Percentiles rank a stretch among this genome's conserved stretches.
These are phyloP conservation scores for Polysphondylium violaceum DNA, from an alignment of 78 protist genomes.

Conservation along the genomic window DNA sequence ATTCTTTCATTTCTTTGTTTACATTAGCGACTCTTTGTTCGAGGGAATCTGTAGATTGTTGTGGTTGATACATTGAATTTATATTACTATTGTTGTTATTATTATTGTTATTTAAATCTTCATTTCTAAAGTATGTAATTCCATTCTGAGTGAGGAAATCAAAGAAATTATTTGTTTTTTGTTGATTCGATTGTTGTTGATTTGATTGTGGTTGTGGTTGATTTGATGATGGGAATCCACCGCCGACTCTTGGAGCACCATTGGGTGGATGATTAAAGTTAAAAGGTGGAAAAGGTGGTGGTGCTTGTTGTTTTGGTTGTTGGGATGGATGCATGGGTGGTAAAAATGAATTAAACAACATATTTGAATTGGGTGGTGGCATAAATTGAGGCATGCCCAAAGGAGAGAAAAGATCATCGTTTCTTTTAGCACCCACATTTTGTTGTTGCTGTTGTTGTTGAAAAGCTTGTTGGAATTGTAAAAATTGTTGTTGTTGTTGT, in stretches of 20 bases:
- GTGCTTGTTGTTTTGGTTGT: constrained; percentile 7
- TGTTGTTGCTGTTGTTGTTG: constrained; percentile 5
- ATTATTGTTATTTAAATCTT: not conserved
- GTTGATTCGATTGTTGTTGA: not conserved
- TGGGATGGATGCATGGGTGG: not conserved
- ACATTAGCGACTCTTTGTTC: constrained; percentile 41
- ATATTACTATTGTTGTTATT: not conserved
- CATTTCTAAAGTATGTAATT: not conserved
- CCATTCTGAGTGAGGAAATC: constrained; percentile 31
- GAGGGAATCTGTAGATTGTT: not conserved
- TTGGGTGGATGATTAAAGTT: too few species aligned
- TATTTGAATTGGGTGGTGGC: constrained; percentile 13
- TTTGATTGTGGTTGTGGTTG: not conserved
- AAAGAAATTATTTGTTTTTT: constrained; percentile 14
- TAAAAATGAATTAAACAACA: not conserved
- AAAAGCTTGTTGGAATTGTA: constrained; percentile 5
- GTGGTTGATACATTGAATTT: not conserved
- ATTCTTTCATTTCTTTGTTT: constrained; percentile 53
- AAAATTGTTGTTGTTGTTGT: constrained; percentile 20
- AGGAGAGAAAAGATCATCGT: not conserved
- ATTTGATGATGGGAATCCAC: not conserved
- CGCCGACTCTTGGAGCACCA: too few species aligned
- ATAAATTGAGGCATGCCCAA: not conserved
- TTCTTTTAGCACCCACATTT: too few species aligned
- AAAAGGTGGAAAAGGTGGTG: constrained; percentile 1